Conservation (phyloP, 257 asterid species). For the Misopates orontium region DNA sequence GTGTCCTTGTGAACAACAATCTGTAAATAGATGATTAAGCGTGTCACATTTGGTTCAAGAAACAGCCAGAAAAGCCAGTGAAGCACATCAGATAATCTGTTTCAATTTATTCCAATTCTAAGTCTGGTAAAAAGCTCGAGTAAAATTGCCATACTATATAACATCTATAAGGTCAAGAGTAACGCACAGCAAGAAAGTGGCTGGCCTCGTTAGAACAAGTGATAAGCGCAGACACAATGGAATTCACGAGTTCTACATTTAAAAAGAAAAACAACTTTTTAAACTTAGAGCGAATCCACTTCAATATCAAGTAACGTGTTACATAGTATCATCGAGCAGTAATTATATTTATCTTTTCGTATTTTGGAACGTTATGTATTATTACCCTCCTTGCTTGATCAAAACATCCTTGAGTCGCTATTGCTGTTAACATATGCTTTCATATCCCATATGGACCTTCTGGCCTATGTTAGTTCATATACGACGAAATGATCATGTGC, state of each 20-base stretch:
- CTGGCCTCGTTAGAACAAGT: background rate
- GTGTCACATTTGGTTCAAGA: conserved; percentile 15
- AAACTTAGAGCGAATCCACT: background rate
- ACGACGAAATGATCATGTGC: conserved; percentile 1
- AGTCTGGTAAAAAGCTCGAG: background rate
- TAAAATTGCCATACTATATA: background rate
- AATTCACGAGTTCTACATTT: background rate
- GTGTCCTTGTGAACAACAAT: conserved; percentile 88
- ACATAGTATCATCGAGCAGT: conserved; percentile 9
- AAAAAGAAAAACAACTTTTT: too few species aligned
- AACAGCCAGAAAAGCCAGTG: conserved; percentile 1
- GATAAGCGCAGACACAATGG: conserved; percentile 9
- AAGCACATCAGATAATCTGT: background rate
- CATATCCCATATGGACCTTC: conserved; percentile 18
- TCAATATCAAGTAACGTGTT: conserved; percentile 16
- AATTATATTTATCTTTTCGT: conserved; percentile 4
- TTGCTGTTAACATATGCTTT: background rate
- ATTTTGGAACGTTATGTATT: background rate
- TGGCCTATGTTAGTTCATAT: background rate
- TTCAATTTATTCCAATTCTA: conserved; percentile 2
- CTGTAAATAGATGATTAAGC: conserved; percentile 36
- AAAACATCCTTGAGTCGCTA: background rate
- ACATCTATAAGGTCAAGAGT: background rate
- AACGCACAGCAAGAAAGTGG: background rate
- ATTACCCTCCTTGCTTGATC: conserved; percentile 14